These are phyloP conservation scores for Schwanniomyces yamadae DNA, from an alignment of 805 yeast species.

Conservation along the genomic window DNA sequence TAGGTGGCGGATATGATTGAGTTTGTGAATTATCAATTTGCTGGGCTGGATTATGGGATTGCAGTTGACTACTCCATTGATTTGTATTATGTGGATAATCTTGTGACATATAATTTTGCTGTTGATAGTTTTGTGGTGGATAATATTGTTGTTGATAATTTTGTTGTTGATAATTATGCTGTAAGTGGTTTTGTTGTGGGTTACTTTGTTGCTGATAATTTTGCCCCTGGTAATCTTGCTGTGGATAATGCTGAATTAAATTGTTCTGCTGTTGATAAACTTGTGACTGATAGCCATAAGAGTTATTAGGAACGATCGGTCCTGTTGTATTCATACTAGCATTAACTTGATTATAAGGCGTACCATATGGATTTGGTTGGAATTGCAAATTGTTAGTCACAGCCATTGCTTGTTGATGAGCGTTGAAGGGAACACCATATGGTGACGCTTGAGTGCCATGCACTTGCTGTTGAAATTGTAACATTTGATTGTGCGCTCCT, in stretches of 20 bases:
- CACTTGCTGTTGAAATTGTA: constrained; percentile 14
- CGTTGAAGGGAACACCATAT: constrained; percentile 23
- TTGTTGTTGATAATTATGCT: constrained; percentile 8
- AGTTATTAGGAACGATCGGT: no score
- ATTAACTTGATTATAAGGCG: no score
- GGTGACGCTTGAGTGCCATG: constrained; percentile 13
- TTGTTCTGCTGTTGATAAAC: no score
- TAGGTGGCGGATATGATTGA: neutral
- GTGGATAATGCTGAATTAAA: no score
- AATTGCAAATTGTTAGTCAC: neutral
- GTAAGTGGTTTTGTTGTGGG: no score
- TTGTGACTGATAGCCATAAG: no score
- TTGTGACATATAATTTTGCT: neutral
- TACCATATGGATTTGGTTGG: neutral
- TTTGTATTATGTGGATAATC: neutral
- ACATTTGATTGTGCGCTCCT: constrained; percentile 9
- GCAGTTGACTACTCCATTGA: neutral
- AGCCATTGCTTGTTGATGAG: constrained; percentile 12
- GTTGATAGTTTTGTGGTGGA: constrained; percentile 7
- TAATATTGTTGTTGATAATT: constrained; percentile 9
- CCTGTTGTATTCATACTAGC: no score
- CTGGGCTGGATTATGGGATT: neutral
- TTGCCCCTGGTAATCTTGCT: constrained; percentile 1
- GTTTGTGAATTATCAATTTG: neutral
- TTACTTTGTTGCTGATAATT: no score